A percentile compares a stretch with the other conserved stretches of the same genome.
Evolutionary conservation across 2,329 filamentous ascomycete genomes (phyloP).

Genomic region (Sporothrix mexicana): DNA sequence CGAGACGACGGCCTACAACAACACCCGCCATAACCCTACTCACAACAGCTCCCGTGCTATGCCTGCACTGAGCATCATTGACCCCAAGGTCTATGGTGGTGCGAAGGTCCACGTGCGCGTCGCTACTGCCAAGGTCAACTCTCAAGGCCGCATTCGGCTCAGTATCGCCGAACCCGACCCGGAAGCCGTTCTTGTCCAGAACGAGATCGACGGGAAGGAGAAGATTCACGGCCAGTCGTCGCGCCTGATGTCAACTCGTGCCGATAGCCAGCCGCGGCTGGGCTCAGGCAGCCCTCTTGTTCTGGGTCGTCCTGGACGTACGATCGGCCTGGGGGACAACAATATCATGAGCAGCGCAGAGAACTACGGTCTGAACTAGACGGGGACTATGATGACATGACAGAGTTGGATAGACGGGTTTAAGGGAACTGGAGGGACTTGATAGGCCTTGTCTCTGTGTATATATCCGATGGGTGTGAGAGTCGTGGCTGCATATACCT

Average conservation of each 20-base stretch:
- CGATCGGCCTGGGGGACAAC: neutral
- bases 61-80: slow-evolving; percentile 50
- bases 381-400: neutral
- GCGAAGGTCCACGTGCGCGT: slow-evolving; percentile 60
- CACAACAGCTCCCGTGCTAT: slow-evolving; percentile 35
- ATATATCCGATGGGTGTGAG: slow-evolving; percentile 25
- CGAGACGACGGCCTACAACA: slow-evolving; percentile 53
- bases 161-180: slow-evolving; percentile 49
- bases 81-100: slow-evolving; percentile 57
- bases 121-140: slow-evolving; percentile 53
- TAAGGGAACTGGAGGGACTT: neutral
- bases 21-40: slow-evolving; percentile 16
- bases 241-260: slow-evolving; percentile 40
- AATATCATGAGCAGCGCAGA: slow-evolving; percentile 44
- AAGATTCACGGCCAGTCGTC: slow-evolving; percentile 44
- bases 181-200: slow-evolving; percentile 52
- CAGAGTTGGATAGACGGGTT: neutral
- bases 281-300: neutral
- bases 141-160: slow-evolving; percentile 57
- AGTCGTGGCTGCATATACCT: neutral
- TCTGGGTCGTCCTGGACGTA: neutral
- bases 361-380: slow-evolving; percentile 48
- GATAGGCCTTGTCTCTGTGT: slow-evolving; percentile 20
- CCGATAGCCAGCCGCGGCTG: slow-evolving; percentile 28
- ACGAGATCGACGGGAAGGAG: slow-evolving; percentile 51